A percentile compares a stretch with the other conserved stretches of the same genome.
These are phyloP conservation scores for Singerocomus rubriflavus DNA, from an alignment of 1,284 basidiomycete genomes.

Conservation along the genomic window DNA sequence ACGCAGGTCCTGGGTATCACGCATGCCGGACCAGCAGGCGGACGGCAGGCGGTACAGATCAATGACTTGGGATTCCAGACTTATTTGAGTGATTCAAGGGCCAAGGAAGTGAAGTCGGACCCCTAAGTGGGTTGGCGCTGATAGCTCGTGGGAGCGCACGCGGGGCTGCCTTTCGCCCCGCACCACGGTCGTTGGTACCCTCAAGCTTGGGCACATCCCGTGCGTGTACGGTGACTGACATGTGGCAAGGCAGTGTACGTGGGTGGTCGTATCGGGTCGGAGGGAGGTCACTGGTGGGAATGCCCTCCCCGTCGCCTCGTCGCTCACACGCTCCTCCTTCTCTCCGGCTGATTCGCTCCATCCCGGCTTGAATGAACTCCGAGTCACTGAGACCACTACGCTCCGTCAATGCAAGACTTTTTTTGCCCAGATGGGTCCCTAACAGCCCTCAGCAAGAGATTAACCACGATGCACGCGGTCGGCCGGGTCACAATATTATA, in stretches of 20 bases:
- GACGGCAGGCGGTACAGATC: slow-evolving; percentile 33
- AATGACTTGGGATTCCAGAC: slow-evolving; percentile 34
- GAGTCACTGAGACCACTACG: slow-evolving; percentile 13
- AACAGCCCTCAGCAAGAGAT: slow-evolving; percentile 14
- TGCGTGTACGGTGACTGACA: slow-evolving; percentile 5
- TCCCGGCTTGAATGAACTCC: slow-evolving; percentile 16
- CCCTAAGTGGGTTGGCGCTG: slow-evolving; percentile 32
- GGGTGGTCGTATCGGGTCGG: slow-evolving; percentile 11
- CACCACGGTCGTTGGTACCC: background rate
- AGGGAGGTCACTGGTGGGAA: background rate
- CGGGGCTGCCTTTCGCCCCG: slow-evolving; percentile 9
- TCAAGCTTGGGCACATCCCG: slow-evolving; percentile 4
- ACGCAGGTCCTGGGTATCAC: slow-evolving; percentile 30
- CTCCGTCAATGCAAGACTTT: slow-evolving; percentile 3
- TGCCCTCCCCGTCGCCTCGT: slow-evolving; percentile 18
- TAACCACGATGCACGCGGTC: slow-evolving; percentile 26
- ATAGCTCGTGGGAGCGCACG: slow-evolving; percentile 30
- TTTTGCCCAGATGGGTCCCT: background rate
- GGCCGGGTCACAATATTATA: slow-evolving; percentile 13
- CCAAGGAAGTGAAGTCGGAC: slow-evolving; percentile 26
- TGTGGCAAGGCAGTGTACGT: slow-evolving; percentile 10
- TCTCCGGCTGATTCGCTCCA: slow-evolving; percentile 14
- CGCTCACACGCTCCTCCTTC: slow-evolving; percentile 26
- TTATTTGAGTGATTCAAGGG: slow-evolving; percentile 29
- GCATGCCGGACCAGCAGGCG: slow-evolving; percentile 33